Conservation (phyloP, 108 stramenopile genomes). For the Epithemia pelagica region DNA sequence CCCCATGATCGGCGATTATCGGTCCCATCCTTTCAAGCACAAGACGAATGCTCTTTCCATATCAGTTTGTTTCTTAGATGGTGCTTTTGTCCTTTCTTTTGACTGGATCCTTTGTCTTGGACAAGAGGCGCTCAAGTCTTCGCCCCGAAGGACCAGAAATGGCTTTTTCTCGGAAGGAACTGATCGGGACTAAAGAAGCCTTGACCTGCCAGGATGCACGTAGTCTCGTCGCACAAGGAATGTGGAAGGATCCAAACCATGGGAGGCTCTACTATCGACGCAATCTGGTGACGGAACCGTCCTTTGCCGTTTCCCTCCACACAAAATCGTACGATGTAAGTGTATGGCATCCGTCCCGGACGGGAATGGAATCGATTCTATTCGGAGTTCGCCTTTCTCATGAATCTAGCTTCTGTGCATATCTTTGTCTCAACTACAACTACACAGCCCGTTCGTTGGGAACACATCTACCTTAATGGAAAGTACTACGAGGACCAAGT, state of each 20-base stretch:
- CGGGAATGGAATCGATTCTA: slow-evolving; percentile 3
- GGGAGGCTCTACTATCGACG: neutral
- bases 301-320: neutral
- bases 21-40: neutral
- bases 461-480: slow-evolving; percentile 31
- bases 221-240: neutral
- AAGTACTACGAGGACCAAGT: slow-evolving; percentile 46
- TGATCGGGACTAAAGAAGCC: neutral
- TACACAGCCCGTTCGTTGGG: slow-evolving; percentile 19
- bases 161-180: neutral
- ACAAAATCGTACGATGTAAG: neutral
- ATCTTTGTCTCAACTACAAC: too few relatives aligned
- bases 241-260: slow-evolving; percentile 2
- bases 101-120: neutral
- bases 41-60: neutral
- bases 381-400: too few relatives aligned
- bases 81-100: neutral
- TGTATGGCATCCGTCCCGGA: neutral
- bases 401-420: too few relatives aligned
- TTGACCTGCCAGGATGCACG: neutral
- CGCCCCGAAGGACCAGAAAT: neutral
- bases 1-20: neutral
- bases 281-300: neutral
- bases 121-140: neutral
- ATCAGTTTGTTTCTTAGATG: neutral